Base-by-base conservation (phyloP, 2,329 filamentous ascomycete genomes). In the Allantophomopsis cytisporea region DNA sequence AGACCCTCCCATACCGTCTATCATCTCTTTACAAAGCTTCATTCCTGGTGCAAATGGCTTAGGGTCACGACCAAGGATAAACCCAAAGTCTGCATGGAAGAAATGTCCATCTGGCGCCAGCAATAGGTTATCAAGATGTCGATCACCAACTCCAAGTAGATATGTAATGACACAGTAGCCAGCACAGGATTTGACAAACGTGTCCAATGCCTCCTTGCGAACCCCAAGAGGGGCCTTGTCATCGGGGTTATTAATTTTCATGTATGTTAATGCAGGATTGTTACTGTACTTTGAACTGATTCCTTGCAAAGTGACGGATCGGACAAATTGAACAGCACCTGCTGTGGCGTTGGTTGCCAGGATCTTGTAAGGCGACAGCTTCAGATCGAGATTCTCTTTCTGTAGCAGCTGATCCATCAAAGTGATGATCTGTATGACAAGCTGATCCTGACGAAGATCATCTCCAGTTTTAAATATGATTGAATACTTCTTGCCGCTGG, bases 121-220 rank as follows among this genome's bases (percentile, higher is more conserved):
- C 18, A 98, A 76, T 1, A 98, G 74, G 53, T 98, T 98, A 58
- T 98, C 91, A 2, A 96, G 71, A 60, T 98, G 91, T 2, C 91
- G 80, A 57, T 98, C 91, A 15, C 91, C 91, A 2, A 98, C 91
- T 23, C 91, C 93, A 11, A 98, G 74, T 13, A 98, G 83, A 58
- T 98, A 98, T 0, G 93, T 98, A 49, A 98, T 95, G 12, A 98
- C 91, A 58, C 91, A 96, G 62, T 98, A 98, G 28, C 91, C 91
- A 1, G 91, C 91, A 54, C 91, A 95, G 0, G 87, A 94, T 55
- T 88, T 89, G 54, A 96, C 79, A 56, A 94, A 98, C 1, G 82
- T 95, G 50, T 98, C 91, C 63, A 98, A 80, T 0, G 85, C 81
- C 54, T 95, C 89, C 56, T 89, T 88, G 20, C 88, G 82, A 20